These are phyloP conservation scores for Aspergillus affinis DNA, from an alignment of 495 filamentous ascomycete species.

Conservation along the genomic window DNA sequence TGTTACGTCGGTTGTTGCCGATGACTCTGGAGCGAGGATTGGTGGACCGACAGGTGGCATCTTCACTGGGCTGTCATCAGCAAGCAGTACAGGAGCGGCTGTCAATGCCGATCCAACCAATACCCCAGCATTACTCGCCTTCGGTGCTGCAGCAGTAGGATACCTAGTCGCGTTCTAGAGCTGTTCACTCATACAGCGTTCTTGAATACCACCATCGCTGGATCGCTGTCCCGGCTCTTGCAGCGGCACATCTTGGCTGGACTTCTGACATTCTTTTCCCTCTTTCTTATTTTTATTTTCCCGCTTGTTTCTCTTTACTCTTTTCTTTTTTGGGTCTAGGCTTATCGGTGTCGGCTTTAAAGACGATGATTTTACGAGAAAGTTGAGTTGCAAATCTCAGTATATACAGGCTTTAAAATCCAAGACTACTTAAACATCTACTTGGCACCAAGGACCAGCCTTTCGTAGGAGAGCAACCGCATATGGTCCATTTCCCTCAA, in stretches of 20 bases:
- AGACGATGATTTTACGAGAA: too few species aligned
- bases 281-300: too few species aligned
- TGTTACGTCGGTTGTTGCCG: slow-evolving; percentile 47
- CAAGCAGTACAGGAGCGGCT: slow-evolving; percentile 22
- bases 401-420: background rate
- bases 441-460: background rate
- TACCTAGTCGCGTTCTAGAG: slow-evolving; percentile 23
- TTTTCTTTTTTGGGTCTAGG: too few species aligned
- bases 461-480: background rate
- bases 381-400: background rate
- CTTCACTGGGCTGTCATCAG: slow-evolving; percentile 15
- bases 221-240: background rate
- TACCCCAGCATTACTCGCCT: slow-evolving; percentile 25
- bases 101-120: slow-evolving; percentile 18
- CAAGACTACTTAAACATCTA: background rate
- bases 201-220: background rate
- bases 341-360: too few species aligned
- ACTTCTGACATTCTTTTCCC: too few species aligned
- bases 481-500: background rate
- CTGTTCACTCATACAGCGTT: background rate
- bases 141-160: slow-evolving; percentile 31
- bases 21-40: slow-evolving; percentile 38
- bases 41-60: slow-evolving; percentile 27
- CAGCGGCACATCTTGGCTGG: too few species aligned
- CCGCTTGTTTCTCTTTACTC: too few species aligned